These are phyloP conservation scores for Pythium plurisporium DNA, from an alignment of 352 stramenopile species.

Conservation along the genomic window DNA sequence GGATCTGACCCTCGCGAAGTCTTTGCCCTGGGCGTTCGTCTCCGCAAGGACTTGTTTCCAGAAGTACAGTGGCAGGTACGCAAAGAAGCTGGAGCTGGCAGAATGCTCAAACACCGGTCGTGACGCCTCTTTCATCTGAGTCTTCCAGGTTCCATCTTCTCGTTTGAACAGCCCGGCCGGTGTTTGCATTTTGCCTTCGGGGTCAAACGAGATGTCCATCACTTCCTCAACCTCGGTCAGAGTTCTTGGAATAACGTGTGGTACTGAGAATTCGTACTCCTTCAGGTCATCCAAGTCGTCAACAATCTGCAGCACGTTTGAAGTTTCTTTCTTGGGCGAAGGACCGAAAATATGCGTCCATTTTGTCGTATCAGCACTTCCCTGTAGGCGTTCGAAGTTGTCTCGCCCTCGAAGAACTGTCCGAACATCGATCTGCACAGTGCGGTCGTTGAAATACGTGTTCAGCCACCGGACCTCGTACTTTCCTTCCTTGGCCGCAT, in stretches of 20 bases:
- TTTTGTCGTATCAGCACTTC: neutral
- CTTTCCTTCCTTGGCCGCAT: neutral
- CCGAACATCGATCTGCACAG: neutral
- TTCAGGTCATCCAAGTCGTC: constrained; percentile 2
- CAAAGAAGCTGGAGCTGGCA: constrained; percentile 24
- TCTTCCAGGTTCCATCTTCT: constrained; percentile 7
- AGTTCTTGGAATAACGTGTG: neutral
- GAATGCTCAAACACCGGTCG: constrained; percentile 23
- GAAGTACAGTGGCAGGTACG: constrained; percentile 25
- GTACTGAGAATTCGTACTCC: constrained; percentile 1
- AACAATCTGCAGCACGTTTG: neutral
- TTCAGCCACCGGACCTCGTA: constrained; percentile 3
- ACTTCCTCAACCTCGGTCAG: constrained; percentile 1
- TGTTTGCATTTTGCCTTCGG: neutral
- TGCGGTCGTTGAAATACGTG: neutral
- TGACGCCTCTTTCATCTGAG: constrained; percentile 7
- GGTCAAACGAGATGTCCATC: neutral
- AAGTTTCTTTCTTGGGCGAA: neutral
- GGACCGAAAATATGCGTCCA: constrained; percentile 1
- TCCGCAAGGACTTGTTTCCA: constrained; percentile 26
- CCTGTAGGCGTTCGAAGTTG: neutral
- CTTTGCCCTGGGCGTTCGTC: constrained; percentile 16
- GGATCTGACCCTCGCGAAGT: neutral
- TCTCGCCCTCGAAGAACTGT: constrained; percentile 1
- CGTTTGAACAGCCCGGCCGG: neutral